These are phyloP conservation scores for Euphorbia peplus DNA, from an alignment of 345 rosid species.

Conservation along the genomic window DNA sequence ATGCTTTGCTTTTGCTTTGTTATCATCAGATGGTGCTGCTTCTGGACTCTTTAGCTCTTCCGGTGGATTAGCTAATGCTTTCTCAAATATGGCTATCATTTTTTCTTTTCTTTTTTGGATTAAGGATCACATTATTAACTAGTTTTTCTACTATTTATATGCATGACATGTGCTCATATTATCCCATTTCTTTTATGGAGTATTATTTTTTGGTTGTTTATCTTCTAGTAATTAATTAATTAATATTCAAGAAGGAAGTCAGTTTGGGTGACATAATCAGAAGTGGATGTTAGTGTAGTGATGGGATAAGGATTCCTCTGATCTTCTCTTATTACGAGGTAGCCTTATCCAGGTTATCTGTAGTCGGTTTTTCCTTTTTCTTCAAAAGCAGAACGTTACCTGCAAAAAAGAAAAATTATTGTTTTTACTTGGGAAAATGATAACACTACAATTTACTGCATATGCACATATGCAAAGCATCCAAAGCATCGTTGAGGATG, in stretches of 20 bases:
- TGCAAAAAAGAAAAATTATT: no score
- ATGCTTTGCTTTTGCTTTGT: constrained; percentile 19
- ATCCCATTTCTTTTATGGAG: no score
- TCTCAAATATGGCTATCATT: constrained; percentile 33
- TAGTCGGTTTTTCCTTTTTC: not conserved
- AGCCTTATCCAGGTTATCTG: constrained; percentile 4
- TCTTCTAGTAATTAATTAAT: not conserved
- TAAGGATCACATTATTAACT: not conserved
- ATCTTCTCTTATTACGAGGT: constrained; percentile 8
- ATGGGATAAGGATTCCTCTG: constrained; percentile 23
- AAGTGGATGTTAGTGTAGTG: not conserved
- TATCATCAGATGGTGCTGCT: no score
- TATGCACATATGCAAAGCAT: no score
- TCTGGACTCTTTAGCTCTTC: constrained; percentile 31
- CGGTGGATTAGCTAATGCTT: constrained; percentile 31
- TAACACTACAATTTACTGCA: no score
- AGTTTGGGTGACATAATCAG: not conserved
- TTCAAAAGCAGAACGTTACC: no score
- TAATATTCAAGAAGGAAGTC: no score
- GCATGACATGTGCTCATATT: no score
- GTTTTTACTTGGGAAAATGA: no score
- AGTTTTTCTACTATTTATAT: not conserved
- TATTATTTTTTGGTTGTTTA: not conserved
- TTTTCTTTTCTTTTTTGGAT: not conserved
- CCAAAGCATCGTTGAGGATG: no score